Evolutionary conservation across 2,329 filamentous ascomycete species (phyloP), one percentile per base, ranked within the genome.

Genomic region (Aspergillus ochraceoroseus): DNA sequence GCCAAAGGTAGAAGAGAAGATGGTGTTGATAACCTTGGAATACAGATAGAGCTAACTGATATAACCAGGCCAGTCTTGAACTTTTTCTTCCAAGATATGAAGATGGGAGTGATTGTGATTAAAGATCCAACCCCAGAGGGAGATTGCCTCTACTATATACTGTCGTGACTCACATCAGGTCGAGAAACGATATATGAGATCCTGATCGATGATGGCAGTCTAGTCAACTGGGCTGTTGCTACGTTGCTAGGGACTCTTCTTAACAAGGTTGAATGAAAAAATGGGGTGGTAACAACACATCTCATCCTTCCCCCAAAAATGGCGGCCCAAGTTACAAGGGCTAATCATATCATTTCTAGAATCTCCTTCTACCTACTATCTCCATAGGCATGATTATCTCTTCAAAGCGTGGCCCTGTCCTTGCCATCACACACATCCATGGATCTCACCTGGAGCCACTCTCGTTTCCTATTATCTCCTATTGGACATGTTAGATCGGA

Each of bases 131-230:
- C 9, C 5, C 20, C 20, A 5, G 9, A 5, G 38, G 49, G 18
- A 39, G 43, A 37, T 38, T n/a, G 39, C 31, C 19, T 39, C 25
- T 41, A 30, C 46, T 54, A 54, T 51, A 52, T 54, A 54, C 38
- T 36, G 23, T 20, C 5, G 20, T 9, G 20, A 5, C 20, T 22
- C 20, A 9, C 9, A 23, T 35, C 40, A 40, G 26, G 30, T 15
- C 29, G 26, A 32, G 46, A 51, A 52, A 51, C 45, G 51, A 44
- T 46, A 45, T 37, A 34, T 32, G 20, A 9, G 9, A 9, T 9
- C 20, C 20, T 22, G 20, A 22, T 22, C 5, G 9, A 5, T 9
- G 5, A 22, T 22, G 5, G 20, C 9, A 22, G 20, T 46, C 41
- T 43, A 41, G 41, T 48, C 34, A 43, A 48, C 43, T 35, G 44